Conservation (phyloP, 768 basidiomycete species). For the Russula dissimulans region DNA sequence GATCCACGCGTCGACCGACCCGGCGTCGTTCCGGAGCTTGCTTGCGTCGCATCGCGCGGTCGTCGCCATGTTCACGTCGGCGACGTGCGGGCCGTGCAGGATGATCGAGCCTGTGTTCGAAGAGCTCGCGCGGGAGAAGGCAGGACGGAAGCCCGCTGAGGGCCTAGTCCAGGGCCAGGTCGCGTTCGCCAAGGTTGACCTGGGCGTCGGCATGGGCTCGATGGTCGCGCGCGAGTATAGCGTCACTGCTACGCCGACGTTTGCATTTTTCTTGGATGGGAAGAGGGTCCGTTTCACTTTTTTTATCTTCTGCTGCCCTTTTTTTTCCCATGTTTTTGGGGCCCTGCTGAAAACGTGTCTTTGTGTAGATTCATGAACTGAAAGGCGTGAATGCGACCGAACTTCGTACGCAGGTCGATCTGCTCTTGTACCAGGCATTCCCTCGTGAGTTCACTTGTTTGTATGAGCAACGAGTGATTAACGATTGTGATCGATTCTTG, state of each 20-base stretch:
- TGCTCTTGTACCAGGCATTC: conserved; percentile 66
- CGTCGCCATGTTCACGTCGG: conserved; percentile 74
- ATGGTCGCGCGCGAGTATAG: conserved; percentile 53
- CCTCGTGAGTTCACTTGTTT: conserved; percentile 49
- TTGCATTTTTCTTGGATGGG: conserved; percentile 77
- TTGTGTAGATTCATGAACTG: conserved; percentile 50
- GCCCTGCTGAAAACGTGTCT: not conserved
- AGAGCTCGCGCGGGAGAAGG: conserved; percentile 56
- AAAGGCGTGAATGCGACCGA: conserved; percentile 65
- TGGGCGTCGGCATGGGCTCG: conserved; percentile 55
- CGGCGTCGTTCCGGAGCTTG: conserved; percentile 58
- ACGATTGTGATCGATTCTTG: not conserved
- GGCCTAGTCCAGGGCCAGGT: conserved; percentile 32
- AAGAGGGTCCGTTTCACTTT: conserved; percentile 41
- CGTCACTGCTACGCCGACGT: conserved; percentile 77
- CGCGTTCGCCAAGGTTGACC: conserved; percentile 80
- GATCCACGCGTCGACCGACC: conserved; percentile 65
- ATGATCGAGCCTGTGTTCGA: conserved; percentile 83
- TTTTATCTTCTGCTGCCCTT: not conserved
- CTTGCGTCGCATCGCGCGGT: conserved; percentile 60
- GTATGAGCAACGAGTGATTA: not conserved
- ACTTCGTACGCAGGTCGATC: conserved; percentile 61
- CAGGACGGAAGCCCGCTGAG: conserved; percentile 4
- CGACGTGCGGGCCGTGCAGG: conserved; percentile 68
- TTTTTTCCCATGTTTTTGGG: not conserved